phyloP scores from a whole-genome alignment of 192 early-diverging fungal species.

The Lunasporangiospora selenospora region DNA sequence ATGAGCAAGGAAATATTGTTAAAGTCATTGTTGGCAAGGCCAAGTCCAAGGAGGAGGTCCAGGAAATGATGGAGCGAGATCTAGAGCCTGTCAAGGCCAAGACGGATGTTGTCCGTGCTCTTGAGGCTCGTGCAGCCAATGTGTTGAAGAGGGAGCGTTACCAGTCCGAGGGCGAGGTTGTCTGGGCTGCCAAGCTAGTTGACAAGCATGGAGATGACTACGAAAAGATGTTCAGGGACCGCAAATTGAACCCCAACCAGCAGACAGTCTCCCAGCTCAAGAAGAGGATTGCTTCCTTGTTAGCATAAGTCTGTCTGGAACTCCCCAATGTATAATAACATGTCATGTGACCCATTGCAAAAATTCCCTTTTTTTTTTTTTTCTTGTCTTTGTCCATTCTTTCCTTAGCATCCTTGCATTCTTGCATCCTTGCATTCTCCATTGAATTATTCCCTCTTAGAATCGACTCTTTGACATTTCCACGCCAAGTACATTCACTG shows the following conservation, averaged over 20 bases:
- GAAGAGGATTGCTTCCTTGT: conserved; percentile 51
- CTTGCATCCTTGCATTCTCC: too few relatives aligned
- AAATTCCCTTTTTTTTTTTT: too few relatives aligned
- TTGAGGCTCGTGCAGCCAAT: conserved; percentile 65
- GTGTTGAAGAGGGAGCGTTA: conserved; percentile 50
- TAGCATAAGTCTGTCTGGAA: conserved; percentile 13
- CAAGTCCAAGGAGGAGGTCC: conserved; percentile 51
- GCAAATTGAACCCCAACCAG: conserved; percentile 73
- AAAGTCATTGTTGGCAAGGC: conserved; percentile 71
- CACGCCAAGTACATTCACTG: too few relatives aligned
- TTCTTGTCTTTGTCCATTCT: too few relatives aligned
- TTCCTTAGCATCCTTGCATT: neutral
- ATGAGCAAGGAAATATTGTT: conserved; percentile 76
- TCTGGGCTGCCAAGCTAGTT: conserved; percentile 63
- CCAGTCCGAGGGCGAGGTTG: conserved; percentile 63
- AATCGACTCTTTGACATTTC: too few relatives aligned
- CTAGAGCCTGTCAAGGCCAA: conserved; percentile 54
- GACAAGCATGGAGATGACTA: conserved; percentile 79
- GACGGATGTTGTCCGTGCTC: conserved; percentile 62
- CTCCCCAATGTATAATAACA: too few relatives aligned
- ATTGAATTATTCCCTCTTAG: too few relatives aligned
- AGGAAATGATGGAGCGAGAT: conserved; percentile 54
- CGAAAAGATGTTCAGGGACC: conserved; percentile 81
- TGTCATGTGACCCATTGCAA: too few relatives aligned
- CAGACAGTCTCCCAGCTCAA: conserved; percentile 69